A percentile compares a stretch with the other conserved stretches of the same genome.
phyloP scores from a whole-genome alignment of 306 rosid genomes.

The Trifolium repens region DNA sequence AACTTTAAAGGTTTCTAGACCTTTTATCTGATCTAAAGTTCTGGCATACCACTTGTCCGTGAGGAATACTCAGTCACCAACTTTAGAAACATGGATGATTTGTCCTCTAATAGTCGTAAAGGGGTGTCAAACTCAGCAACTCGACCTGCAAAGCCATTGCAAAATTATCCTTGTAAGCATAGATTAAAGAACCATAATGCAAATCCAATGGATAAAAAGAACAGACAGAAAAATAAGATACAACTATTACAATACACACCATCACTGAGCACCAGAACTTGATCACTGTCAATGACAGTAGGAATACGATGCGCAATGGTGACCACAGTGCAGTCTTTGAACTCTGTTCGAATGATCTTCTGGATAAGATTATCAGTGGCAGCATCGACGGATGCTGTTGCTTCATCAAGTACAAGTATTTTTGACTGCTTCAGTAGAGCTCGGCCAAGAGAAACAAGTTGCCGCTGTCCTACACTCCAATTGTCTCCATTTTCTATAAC shows the following conservation, averaged over 20 bases:
- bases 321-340: slow-evolving; percentile 87
- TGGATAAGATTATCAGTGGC: slow-evolving; percentile 95
- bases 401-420: slow-evolving; percentile 96
- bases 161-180: slow-evolving; percentile 14
- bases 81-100: slow-evolving; percentile 92
- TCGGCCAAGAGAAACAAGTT: slow-evolving; percentile 92
- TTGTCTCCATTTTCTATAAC: slow-evolving; percentile 99
- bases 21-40: slow-evolving; percentile 55
- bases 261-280: slow-evolving; percentile 91
- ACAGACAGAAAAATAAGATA: slow-evolving; percentile 5
- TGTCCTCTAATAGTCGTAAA: slow-evolving; percentile 77
- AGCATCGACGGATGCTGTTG: slow-evolving; percentile 95
- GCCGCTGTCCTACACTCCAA: slow-evolving; percentile 99
- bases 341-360: slow-evolving; percentile 88
- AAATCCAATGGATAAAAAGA: neutral
- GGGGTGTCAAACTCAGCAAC: slow-evolving; percentile 90
- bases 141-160: slow-evolving; percentile 60
- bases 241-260: slow-evolving; percentile 55
- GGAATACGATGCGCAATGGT: slow-evolving; percentile 99
- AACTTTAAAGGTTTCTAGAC: slow-evolving; percentile 39
- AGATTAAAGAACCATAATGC: slow-evolving; percentile 8
- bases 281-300: slow-evolving; percentile 94
- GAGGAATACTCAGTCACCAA: slow-evolving; percentile 92
- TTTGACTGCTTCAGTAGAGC: slow-evolving; percentile 92
- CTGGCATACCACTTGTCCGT: slow-evolving; percentile 80